Evolutionary conservation across 2,329 filamentous ascomycete species (phyloP).

Genomic region (Hypoxylon sp.): DNA sequence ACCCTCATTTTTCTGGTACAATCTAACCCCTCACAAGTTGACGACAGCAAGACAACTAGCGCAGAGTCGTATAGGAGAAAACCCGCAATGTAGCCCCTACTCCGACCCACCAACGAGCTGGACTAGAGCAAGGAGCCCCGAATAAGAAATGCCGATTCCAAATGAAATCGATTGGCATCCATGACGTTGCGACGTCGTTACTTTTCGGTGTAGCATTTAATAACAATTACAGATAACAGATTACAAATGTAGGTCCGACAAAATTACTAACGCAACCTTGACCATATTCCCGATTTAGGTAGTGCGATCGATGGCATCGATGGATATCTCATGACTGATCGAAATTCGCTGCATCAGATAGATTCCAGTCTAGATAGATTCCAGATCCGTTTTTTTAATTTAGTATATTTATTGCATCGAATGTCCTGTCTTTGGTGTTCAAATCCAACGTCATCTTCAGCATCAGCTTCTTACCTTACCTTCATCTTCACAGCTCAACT

Average conservation of each 20-base stretch:
- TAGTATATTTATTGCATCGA: slow-evolving; percentile 1
- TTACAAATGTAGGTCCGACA: too few species aligned
- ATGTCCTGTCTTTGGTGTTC: too few species aligned
- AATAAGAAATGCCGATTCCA: slow-evolving; percentile 12
- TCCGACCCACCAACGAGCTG: slow-evolving; percentile 5
- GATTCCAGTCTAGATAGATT: background rate
- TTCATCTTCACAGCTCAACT: background rate
- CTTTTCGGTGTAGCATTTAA: too few species aligned
- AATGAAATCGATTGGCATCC: slow-evolving; percentile 10
- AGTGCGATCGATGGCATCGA: too few species aligned
- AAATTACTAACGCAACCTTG: too few species aligned
- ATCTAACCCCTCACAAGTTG: too few species aligned
- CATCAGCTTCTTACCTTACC: too few species aligned
- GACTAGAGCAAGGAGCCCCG: background rate
- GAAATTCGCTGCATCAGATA: too few species aligned
- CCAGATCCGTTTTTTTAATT: background rate
- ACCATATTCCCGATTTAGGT: too few species aligned
- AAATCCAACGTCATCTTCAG: too few species aligned
- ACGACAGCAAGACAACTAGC: background rate
- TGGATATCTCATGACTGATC: background rate
- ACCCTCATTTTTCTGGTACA: background rate
- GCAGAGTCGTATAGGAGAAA: background rate
- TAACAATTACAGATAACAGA: too few species aligned
- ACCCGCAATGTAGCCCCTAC: background rate
- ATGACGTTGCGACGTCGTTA: slow-evolving; percentile 25